Conservation (phyloP, 2,329 filamentous ascomycete genomes). For the Trichoderma sp. region DNA sequence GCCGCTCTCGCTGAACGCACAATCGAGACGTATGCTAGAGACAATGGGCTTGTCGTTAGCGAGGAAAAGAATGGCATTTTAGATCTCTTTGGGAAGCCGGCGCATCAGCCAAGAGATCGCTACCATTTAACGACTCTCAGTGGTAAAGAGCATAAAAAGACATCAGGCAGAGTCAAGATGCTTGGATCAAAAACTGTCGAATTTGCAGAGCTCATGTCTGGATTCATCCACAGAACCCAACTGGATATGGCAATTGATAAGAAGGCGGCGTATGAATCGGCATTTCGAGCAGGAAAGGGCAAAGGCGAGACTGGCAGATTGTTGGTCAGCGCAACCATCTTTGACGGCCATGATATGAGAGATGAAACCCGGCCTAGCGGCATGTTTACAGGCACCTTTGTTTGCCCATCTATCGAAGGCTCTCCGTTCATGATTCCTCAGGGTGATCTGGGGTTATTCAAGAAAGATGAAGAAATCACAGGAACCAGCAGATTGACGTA, state of each 20-base stretch:
- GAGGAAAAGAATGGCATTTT: constrained; percentile 52
- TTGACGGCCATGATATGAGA: constrained; percentile 41
- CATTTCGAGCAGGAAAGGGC: constrained; percentile 56
- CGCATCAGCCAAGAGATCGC: constrained; percentile 36
- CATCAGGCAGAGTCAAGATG: constrained; percentile 17
- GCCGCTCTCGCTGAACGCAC: constrained; percentile 69
- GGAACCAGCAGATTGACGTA: constrained; percentile 64
- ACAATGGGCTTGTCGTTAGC: constrained; percentile 50
- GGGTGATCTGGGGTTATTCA: constrained; percentile 62
- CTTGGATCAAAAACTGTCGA: constrained; percentile 51
- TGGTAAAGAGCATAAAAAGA: background rate
- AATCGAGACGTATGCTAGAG: constrained; percentile 54
- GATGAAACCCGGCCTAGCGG: constrained; percentile 10
- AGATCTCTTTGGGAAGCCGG: constrained; percentile 59
- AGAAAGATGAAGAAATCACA: constrained; percentile 54
- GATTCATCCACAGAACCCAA: constrained; percentile 54
- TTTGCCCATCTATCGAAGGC: constrained; percentile 42
- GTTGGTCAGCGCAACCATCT: constrained; percentile 61
- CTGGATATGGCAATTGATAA: constrained; percentile 50
- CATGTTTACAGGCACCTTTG: constrained; percentile 62
- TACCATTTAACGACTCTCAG: background rate
- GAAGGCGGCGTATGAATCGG: constrained; percentile 57
- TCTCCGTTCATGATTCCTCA: constrained; percentile 64
- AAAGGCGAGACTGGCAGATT: constrained; percentile 60
- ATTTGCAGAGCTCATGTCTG: constrained; percentile 68